Evolutionary conservation across 208 protist genomes (phyloP).

Genomic region (Crithidia expoeki): DNA sequence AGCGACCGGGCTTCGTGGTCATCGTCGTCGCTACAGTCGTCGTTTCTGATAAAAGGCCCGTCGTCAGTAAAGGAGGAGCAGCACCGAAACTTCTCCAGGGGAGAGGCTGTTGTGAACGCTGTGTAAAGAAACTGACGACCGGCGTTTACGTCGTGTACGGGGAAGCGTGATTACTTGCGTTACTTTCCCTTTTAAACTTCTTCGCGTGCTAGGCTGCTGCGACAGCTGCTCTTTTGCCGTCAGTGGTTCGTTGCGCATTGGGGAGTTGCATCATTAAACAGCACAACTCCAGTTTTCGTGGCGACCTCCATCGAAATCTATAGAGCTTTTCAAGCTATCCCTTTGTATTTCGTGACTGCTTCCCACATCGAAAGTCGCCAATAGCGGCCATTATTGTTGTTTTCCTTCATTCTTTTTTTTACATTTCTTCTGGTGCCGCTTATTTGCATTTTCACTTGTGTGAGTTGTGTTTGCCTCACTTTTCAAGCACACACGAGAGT

Average conservation of each 20-base stretch:
- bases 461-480: no score
- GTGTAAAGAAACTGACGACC: conserved; percentile 1
- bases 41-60: conserved; percentile 13
- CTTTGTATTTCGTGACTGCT: not conserved
- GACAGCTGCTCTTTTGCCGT: no score
- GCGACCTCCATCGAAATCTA: no score
- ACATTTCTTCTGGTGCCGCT: not conserved
- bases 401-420: not conserved
- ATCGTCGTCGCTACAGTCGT: conserved; percentile 20
- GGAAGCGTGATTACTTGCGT: not conserved
- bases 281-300: no score
- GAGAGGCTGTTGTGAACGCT: conserved; percentile 15
- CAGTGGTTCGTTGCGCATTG: no score
- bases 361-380: conserved; percentile 1
- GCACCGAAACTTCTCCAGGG: not conserved
- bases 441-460: conserved; percentile 29
- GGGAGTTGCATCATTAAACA: no score
- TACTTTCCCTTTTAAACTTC: no score
- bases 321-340: not conserved
- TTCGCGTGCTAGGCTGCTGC: no score
- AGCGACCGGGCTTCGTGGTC: conserved; percentile 17
- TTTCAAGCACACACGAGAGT: no score
- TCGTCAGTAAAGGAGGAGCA: not conserved
- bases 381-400: not conserved
- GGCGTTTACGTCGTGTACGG: not conserved